Evolutionary conservation across 1,139 yeast species (phyloP), one percentile per base, ranked within the genome.

Genomic region (Diutina rugosa): DNA sequence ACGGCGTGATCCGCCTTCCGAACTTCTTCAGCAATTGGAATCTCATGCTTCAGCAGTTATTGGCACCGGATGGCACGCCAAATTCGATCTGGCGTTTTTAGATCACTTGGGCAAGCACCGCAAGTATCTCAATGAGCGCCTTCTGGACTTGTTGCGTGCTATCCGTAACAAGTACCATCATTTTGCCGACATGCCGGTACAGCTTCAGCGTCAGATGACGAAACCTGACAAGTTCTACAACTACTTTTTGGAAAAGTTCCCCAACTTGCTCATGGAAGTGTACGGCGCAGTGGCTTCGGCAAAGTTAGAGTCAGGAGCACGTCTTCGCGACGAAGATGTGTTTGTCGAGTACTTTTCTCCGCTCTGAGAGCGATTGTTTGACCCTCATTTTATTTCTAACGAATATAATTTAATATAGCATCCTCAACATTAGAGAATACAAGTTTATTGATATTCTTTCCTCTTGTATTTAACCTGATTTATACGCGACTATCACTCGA

Each of bases 131-230:
- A 80, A 87, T 0, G 84, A 80, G 58, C 87, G 84, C 61, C 70
- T 93, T 55, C 81, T 90, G 83, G 99, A 95, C 67, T 72, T 93
- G 57, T 71, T 93, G 57, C 76, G 99, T 60, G 97, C 97, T 0
- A 72, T 93, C 63, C 77, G 99, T 62, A 93, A 93, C 72, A 93
- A 93, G 68, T 84, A 87, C 66, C 97, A 90, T 67, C 99, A 93
- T 69, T 93, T 80, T 68, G 90, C 90, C 69, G 99, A 95, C 65
- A 72, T 91, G 69, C 96, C 97, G 1, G 76, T 72, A 6, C 77
- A 72, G 26, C 72, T 91, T 57, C 70, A 80, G 73, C 38, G 68
- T 63, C 61, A 80, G 57, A 87, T 93, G 83, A 85, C 89, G 28
- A 87, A 95, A 0, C 97, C 98, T 0, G 82, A 81, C 57, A 96